These are phyloP conservation scores for Ganoderma sinense DNA, from an alignment of 1,284 basidiomycete genomes.

Conservation along the genomic window DNA sequence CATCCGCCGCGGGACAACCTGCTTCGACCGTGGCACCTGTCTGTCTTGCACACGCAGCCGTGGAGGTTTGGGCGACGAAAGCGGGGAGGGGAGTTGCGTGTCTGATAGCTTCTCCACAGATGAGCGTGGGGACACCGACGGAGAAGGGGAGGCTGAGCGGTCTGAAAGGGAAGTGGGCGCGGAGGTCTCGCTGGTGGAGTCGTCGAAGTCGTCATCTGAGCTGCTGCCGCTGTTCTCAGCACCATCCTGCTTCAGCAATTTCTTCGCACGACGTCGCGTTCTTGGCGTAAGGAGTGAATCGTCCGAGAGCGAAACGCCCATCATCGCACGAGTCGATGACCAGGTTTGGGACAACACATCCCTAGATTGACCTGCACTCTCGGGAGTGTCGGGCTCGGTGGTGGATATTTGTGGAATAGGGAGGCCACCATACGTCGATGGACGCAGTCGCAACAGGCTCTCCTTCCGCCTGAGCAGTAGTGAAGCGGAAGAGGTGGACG, in stretches of 20 bases:
- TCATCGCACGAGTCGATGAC: slow-evolving; percentile 19
- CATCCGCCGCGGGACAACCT: slow-evolving; percentile 80
- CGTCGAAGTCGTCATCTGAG: slow-evolving; percentile 47
- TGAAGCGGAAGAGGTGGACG: neutral
- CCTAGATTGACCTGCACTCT: slow-evolving; percentile 9
- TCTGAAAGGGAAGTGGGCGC: slow-evolving; percentile 39
- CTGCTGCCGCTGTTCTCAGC: slow-evolving; percentile 49
- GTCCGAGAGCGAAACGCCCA: slow-evolving; percentile 30
- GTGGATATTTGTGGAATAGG: slow-evolving; percentile 63
- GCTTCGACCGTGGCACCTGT: slow-evolving; percentile 56
- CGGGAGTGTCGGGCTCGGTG: slow-evolving; percentile 52
- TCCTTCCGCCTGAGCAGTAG: slow-evolving; percentile 15
- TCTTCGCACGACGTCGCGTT: slow-evolving; percentile 33
- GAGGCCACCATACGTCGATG: slow-evolving; percentile 44
- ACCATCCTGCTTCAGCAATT: slow-evolving; percentile 22
- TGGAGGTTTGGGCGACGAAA: slow-evolving; percentile 19
- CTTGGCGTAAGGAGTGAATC: slow-evolving; percentile 37
- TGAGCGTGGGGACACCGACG: slow-evolving; percentile 41
- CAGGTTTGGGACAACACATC: slow-evolving; percentile 16
- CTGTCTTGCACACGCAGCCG: slow-evolving; percentile 19
- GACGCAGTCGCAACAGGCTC: slow-evolving; percentile 17
- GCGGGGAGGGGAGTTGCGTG: slow-evolving; percentile 26
- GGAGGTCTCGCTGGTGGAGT: slow-evolving; percentile 41
- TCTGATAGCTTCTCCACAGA: slow-evolving; percentile 37
- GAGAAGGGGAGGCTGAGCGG: slow-evolving; percentile 50